These are phyloP conservation scores for Chlorella vulgaris DNA, from an alignment of 139 green algal genomes.

Conservation along the genomic window DNA sequence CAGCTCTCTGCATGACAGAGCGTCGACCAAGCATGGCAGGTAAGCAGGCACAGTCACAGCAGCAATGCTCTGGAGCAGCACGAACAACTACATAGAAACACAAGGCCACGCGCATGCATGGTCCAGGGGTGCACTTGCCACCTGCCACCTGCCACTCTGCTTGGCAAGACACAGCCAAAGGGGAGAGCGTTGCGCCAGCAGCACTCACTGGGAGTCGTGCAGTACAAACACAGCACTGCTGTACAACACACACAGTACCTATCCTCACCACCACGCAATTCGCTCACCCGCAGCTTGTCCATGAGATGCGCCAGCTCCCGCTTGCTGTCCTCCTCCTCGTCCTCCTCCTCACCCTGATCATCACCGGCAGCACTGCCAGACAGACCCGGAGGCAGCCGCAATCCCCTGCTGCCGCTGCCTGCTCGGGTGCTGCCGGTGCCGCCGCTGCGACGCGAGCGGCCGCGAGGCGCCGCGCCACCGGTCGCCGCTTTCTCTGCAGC, in stretches of 20 bases:
- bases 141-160: too few relatives aligned
- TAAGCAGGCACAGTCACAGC: neutral
- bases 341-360: neutral
- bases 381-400: neutral
- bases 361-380: neutral
- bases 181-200: too few relatives aligned
- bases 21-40: neutral
- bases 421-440: neutral
- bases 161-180: too few relatives aligned
- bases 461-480: neutral
- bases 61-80: too few relatives aligned
- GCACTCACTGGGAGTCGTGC: too few relatives aligned
- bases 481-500: slow-evolving; percentile 12
- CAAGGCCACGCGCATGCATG: too few relatives aligned
- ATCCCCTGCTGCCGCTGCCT: too few relatives aligned
- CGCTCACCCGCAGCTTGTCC: slow-evolving; percentile 39
- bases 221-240: too few relatives aligned
- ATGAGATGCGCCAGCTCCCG: slow-evolving; percentile 29
- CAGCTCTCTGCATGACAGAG: neutral
- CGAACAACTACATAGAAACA: too few relatives aligned
- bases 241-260: too few relatives aligned
- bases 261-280: too few relatives aligned
- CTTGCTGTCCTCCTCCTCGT: slow-evolving; percentile 30
- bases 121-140: too few relatives aligned
- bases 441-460: slow-evolving; percentile 1